Conservation (phyloP, 768 basidiomycete species). For the Lactarius vividus region DNA sequence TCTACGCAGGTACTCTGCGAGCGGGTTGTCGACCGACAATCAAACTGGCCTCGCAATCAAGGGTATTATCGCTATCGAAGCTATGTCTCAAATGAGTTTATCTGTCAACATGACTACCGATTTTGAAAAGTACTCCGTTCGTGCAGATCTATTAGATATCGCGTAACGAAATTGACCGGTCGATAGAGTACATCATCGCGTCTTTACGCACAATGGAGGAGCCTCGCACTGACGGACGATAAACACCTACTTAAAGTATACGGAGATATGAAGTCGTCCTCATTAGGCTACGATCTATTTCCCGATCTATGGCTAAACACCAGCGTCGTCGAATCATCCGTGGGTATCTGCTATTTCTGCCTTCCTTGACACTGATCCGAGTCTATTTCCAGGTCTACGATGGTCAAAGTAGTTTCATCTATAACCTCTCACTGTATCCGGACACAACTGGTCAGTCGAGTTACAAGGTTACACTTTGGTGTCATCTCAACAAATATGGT, state of each 20-base stretch:
- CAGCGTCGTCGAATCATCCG: conserved; percentile 42
- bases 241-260: conserved; percentile 10
- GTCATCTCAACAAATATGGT: not conserved
- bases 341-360: conserved; percentile 2
- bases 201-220: conserved; percentile 21
- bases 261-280: conserved; percentile 42
- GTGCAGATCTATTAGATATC: conserved; percentile 10
- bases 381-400: conserved; percentile 11
- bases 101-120: conserved; percentile 28
- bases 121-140: conserved; percentile 30
- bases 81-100: conserved; percentile 55
- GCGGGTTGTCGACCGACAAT: conserved; percentile 38
- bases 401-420: conserved; percentile 9
- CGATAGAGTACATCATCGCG: not conserved
- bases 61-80: conserved; percentile 63
- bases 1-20: conserved; percentile 16
- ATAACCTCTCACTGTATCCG: not conserved
- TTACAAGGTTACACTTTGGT: not conserved
- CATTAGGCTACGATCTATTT: conserved; percentile 60
- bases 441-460: not conserved
- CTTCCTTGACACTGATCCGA: not conserved
- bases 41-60: conserved; percentile 72
- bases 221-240: conserved; percentile 10
- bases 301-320: conserved; percentile 56
- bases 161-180: not conserved